Evolutionary conservation across 2,329 filamentous ascomycete genomes (phyloP), one percentile per base, ranked within the genome.

Genomic region (Pyrenophora seminiperda): DNA sequence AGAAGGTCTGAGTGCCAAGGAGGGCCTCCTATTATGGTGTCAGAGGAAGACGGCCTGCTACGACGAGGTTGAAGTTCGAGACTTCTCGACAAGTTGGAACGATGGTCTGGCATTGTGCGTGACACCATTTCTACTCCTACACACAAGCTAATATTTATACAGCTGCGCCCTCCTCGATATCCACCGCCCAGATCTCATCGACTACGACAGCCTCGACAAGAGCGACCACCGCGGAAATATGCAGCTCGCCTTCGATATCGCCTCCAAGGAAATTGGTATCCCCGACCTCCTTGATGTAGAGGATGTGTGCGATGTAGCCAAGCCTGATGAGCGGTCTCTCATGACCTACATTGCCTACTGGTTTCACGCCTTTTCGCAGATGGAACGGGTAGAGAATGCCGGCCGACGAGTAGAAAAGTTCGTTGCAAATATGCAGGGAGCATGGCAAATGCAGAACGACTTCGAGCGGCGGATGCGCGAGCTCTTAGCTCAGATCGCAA

Each of bases 311-410:
- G 94, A 99, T 71, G 93, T 99, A 20, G 83, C 91, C 18, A 95
- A 94, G 76, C 94, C 94, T 18, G 94, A 99, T 72, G 94, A 99
- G 75, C 87, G 91, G 64, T 95, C 90, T 72, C 81, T 99, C 71
- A 99, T 99, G 94, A 99, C 94, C 1, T 99, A 99, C 74, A 99
- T 99, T 65, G 94, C 94, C 58, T 99, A 99, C 79, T 99, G 94
- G 94, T 99, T 99, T 82, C 94, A 99, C 71, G 94, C 94, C 63
- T 99, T 99, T 73, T 97, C 93, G 22, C 93, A 97, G 69, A 95
- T 99, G 87, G 94, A 99, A 77, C 89, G 93, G 72, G 94, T 99
- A 7, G 94, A 99, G 75, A 99, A 99, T 71, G 94, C 94, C 3
- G 94, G 94, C 4, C 85, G 94, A 54, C 85, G 94, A 61, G 94